These are phyloP conservation scores for Sporothrix brasiliensis DNA, from an alignment of 2,329 filamentous ascomycete genomes.

Conservation along the genomic window DNA sequence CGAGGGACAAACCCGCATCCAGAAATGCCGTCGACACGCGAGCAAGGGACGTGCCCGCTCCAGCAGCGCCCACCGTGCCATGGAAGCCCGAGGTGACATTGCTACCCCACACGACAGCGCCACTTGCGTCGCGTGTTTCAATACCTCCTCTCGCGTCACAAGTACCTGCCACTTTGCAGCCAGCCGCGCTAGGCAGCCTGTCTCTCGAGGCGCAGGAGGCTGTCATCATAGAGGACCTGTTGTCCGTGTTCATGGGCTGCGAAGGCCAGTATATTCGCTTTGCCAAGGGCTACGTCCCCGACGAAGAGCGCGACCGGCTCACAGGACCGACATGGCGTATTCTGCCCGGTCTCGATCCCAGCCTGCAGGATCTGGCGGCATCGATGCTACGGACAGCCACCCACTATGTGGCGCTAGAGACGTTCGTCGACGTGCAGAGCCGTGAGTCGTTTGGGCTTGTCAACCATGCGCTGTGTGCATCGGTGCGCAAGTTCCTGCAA, in stretches of 20 bases:
- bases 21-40: constrained; percentile 2
- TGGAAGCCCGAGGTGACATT: constrained; percentile 84
- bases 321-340: constrained; percentile 81
- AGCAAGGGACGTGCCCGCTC: neutral
- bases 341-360: constrained; percentile 82
- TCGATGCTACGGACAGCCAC: constrained; percentile 94
- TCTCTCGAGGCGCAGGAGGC: constrained; percentile 81
- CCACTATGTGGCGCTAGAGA: constrained; percentile 86
- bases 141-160: constrained; percentile 71
- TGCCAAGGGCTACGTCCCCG: constrained; percentile 77
- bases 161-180: constrained; percentile 70
- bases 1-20: constrained; percentile 17
- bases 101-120: constrained; percentile 66
- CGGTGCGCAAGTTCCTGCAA: constrained; percentile 85
- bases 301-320: constrained; percentile 82
- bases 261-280: constrained; percentile 98
- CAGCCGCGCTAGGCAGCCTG: constrained; percentile 68
- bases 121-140: constrained; percentile 65
- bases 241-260: constrained; percentile 97
- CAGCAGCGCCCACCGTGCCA: constrained; percentile 41
- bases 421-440: constrained; percentile 93
- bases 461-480: constrained; percentile 94
- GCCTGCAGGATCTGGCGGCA: constrained; percentile 79
- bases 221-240: constrained; percentile 82
- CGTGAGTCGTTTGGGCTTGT: constrained; percentile 90